Evolutionary conservation across 768 basidiomycete genomes (phyloP).

Genomic region (Tremella mesenterica): DNA sequence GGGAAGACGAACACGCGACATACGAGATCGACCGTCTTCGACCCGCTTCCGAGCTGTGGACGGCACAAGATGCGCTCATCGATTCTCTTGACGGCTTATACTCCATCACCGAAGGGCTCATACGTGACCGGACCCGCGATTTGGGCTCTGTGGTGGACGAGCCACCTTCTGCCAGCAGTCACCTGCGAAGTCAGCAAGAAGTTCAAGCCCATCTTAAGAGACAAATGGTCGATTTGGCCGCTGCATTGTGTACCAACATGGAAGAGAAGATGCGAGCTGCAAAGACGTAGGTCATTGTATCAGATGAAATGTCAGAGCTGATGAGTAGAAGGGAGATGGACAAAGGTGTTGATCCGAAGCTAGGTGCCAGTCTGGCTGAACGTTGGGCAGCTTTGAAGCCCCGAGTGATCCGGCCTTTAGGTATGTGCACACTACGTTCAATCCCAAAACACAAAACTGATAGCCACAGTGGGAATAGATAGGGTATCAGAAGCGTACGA

Average conservation of each 20-base stretch:
- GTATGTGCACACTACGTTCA: conserved; percentile 46
- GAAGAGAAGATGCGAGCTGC: conserved; percentile 37
- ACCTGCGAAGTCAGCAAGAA: conserved; percentile 17
- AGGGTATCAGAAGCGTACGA: conserved; percentile 63
- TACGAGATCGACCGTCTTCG: conserved; percentile 71
- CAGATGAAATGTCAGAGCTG: conserved; percentile 6
- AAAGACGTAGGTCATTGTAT: conserved; percentile 19
- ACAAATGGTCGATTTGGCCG: conserved; percentile 44
- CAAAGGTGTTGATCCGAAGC: conserved; percentile 50
- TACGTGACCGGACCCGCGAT: conserved; percentile 41
- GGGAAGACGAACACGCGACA: conserved; percentile 59
- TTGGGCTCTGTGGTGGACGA: conserved; percentile 41
- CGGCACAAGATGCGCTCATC: conserved; percentile 60
- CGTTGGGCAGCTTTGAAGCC: conserved; percentile 65
- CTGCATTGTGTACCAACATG: conserved; percentile 39
- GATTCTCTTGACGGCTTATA: conserved; percentile 67
- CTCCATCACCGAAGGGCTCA: conserved; percentile 46
- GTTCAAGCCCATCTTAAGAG: conserved; percentile 40
- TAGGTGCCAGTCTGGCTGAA: conserved; percentile 56
- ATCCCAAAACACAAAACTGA: not conserved
- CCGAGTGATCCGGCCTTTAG: conserved; percentile 66
- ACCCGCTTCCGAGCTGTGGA: conserved; percentile 61
- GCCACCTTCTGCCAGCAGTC: conserved; percentile 5
- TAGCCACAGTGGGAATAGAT: conserved; percentile 55
- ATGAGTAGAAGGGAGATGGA: conserved; percentile 26